These are phyloP conservation scores for Starmerella potacharoeniae DNA, from an alignment of 805 yeast species.

Conservation along the genomic window DNA sequence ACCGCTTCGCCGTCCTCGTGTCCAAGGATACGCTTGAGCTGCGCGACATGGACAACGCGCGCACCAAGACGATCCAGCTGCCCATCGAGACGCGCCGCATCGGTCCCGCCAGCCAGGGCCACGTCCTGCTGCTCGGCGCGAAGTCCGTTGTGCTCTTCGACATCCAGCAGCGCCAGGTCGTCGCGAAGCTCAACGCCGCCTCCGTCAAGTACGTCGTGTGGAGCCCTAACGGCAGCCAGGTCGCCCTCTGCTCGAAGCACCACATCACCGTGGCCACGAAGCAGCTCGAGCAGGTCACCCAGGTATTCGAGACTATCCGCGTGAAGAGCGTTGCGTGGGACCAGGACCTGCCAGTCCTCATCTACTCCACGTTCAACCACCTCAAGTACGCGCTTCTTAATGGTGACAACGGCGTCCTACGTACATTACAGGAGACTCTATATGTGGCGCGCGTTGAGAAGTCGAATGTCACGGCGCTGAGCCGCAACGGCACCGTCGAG, in stretches of 20 bases:
- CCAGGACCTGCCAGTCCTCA: slow-evolving; percentile 67
- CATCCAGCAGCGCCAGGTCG: slow-evolving; percentile 78
- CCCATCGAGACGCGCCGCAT: slow-evolving; percentile 50
- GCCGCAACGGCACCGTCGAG: slow-evolving; percentile 75
- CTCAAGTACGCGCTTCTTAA: slow-evolving; percentile 85
- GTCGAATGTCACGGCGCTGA: slow-evolving; percentile 63
- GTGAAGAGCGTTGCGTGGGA: slow-evolving; percentile 98
- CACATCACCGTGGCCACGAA: slow-evolving; percentile 71
- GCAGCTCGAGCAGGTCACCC: slow-evolving; percentile 61
- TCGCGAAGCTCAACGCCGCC: slow-evolving; percentile 55
- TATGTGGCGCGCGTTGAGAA: slow-evolving; percentile 65
- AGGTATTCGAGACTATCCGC: slow-evolving; percentile 92
- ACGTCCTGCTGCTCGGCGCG: slow-evolving; percentile 61
- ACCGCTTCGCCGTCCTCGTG: slow-evolving; percentile 76
- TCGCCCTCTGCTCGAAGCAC: slow-evolving; percentile 85
- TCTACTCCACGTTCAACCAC: slow-evolving; percentile 91
- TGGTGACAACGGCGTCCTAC: slow-evolving; percentile 91
- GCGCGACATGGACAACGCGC: slow-evolving; percentile 67
- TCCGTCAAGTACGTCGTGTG: slow-evolving; percentile 81
- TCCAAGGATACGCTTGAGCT: slow-evolving; percentile 63
- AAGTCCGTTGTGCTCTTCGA: slow-evolving; percentile 72
- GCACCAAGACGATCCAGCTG: slow-evolving; percentile 64
- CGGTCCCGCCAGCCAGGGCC: slow-evolving; percentile 68
- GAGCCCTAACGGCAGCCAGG: slow-evolving; percentile 77
- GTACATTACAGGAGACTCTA: slow-evolving; percentile 79